Conservation (phyloP, 176 grass and related monocot species). For the Aegilops speltoides region DNA sequence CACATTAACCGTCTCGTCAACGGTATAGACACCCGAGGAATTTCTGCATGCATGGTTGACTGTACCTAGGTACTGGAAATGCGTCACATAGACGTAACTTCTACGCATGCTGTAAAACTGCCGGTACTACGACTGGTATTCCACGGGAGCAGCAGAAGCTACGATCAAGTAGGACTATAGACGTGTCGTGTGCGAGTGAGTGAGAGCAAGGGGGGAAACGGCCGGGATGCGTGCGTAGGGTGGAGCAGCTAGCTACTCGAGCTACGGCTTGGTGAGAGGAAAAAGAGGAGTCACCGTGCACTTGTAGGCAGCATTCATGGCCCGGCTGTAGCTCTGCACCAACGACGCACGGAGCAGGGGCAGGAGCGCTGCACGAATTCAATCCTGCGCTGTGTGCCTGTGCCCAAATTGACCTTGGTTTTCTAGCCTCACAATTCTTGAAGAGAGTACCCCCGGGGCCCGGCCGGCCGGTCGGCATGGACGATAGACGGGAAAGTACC, state of each 20-base stretch:
- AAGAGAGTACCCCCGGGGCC: slow-evolving; percentile 23
- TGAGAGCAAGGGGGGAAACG: not conserved
- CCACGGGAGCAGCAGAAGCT: not conserved
- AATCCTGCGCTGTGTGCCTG: slow-evolving; percentile 19
- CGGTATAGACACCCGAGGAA: not conserved
- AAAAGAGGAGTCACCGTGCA: slow-evolving; percentile 32
- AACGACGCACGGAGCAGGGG: slow-evolving; percentile 26
- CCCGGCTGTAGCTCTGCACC: not conserved
- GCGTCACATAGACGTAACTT: slow-evolving; percentile 11
- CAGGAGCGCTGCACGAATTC: slow-evolving; percentile 7
- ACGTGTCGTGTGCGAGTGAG: not conserved
- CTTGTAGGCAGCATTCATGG: slow-evolving; percentile 22
- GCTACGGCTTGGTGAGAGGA: not conserved
- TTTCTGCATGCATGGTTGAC: not conserved
- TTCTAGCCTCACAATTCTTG: not conserved
- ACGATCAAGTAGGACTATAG: not conserved
- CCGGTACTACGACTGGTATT: not conserved
- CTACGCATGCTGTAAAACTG: not conserved
- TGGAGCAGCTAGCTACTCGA: not conserved
- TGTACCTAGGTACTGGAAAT: not conserved
- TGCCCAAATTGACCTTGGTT: slow-evolving; percentile 36
- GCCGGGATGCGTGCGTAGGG: not conserved
- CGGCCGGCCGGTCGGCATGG: slow-evolving; percentile 11
- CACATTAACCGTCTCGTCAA: not conserved
- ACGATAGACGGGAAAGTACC: too few relatives aligned